These are phyloP conservation scores for Geosiphon pyriformis DNA, from an alignment of 192 early-diverging fungal genomes.

Conservation along the genomic window DNA sequence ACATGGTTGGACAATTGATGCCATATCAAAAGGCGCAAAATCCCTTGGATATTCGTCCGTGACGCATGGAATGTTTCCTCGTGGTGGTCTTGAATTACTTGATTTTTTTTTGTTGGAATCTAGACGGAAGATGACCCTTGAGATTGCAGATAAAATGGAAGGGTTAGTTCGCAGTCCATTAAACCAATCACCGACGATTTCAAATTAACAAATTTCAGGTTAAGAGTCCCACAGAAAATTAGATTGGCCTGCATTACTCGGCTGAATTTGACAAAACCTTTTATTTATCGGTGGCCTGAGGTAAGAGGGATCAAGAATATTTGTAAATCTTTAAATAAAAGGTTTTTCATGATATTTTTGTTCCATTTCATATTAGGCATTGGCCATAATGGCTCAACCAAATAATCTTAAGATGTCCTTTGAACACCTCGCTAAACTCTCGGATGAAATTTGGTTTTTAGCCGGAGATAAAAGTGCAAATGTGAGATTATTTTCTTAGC, in stretches of 20 bases:
- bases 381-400: slow-evolving; percentile 73
- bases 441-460: slow-evolving; percentile 83
- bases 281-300: slow-evolving; percentile 70
- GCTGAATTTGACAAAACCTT: slow-evolving; percentile 68
- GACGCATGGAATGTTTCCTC: slow-evolving; percentile 61
- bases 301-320: slow-evolving; percentile 28
- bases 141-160: slow-evolving; percentile 59
- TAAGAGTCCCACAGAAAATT: slow-evolving; percentile 19
- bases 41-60: slow-evolving; percentile 66
- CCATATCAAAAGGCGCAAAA: slow-evolving; percentile 57
- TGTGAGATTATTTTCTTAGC: slow-evolving; percentile 39
- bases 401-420: slow-evolving; percentile 66
- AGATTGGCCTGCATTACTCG: slow-evolving; percentile 42
- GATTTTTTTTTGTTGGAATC: slow-evolving; percentile 69
- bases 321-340: too few relatives aligned
- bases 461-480: slow-evolving; percentile 80
- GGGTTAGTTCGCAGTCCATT: slow-evolving; percentile 27
- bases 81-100: slow-evolving; percentile 65
- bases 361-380: slow-evolving; percentile 35
- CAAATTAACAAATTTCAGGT: slow-evolving; percentile 1
- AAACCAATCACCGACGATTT: not conserved
- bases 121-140: slow-evolving; percentile 48
- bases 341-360: not conserved
- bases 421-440: slow-evolving; percentile 59
- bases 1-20: slow-evolving; percentile 71